Base-by-base conservation (phyloP, 257 asterid genomes). In the Anisodus acutangulus region DNA sequence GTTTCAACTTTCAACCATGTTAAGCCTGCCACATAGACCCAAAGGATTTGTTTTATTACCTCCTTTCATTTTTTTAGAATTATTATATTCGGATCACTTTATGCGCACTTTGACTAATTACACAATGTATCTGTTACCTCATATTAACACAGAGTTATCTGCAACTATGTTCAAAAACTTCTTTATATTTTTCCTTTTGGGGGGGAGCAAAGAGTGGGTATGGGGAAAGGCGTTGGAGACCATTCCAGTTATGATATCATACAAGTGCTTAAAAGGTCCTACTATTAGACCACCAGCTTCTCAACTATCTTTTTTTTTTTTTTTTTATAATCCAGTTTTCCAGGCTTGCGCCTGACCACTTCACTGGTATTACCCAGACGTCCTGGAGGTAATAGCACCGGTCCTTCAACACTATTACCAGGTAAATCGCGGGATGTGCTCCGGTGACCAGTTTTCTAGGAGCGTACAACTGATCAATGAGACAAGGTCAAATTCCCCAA, bases 201-300 rank as follows among this genome's bases (percentile, higher is more conserved):
- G 59, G 43, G 59, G 43, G 81, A 53, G 9, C 60, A 4, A n/a
- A 49, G n/a, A n/a, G 62, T 0, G 1, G 47, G 41, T 53, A 49
- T 49, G 80, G 80, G 81, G 12, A 37, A 76, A 76, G 47, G 64
- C 47, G 12, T 49, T 22, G 26, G 47, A 51, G 81, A 76, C 81
- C 47, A 51, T 51, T 22, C 43, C 81, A 76, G 15, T 76, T 22
- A 12, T 76, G 62, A 49, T 12, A 49, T 47, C 80, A 47, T 19
- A 47, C 17, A 10, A 37, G 15, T 69, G 51, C 78, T 69, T 39
- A 47, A 72, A 72, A 55, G 17, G 0, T 55, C 60, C 60, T 12
- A 55, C 60, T 55, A 2, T 12, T 55, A 31, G 35, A 31, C 59
- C n/a, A 71, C 22, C 15, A 70, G 17, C 57, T 45, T 71, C 57